Conservation (phyloP, 2,329 filamentous ascomycete genomes). For the Cercospora sp. region DNA sequence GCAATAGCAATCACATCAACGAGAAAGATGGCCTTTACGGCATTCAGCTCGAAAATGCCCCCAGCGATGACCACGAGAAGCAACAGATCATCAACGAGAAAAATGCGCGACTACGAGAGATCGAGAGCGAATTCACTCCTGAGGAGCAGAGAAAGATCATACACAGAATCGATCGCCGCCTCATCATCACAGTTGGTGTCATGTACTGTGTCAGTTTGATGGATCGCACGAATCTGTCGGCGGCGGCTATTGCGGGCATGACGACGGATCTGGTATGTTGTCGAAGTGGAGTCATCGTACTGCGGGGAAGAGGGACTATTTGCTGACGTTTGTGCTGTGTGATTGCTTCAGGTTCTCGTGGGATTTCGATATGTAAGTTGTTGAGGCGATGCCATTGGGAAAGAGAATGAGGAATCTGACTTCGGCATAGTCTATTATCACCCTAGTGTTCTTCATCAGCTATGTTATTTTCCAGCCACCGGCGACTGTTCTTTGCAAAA, state of each 20-base stretch:
- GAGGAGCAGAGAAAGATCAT: conserved; percentile 54
- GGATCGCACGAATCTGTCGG: conserved; percentile 74
- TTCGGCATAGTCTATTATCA: conserved; percentile 58
- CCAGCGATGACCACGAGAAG: conserved; percentile 6
- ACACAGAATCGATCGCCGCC: conserved; percentile 61
- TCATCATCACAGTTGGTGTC: conserved; percentile 46
- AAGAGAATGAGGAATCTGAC: conserved; percentile 22
- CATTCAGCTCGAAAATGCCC: conserved; percentile 4
- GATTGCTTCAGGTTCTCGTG: neutral
- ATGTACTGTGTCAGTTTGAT: conserved; percentile 29
- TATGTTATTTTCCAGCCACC: conserved; percentile 71
- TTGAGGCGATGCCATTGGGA: neutral
- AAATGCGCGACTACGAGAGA: conserved; percentile 8
- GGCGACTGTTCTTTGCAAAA: conserved; percentile 65
- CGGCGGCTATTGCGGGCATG: conserved; percentile 69
- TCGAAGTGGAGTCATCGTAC: neutral
- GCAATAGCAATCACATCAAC: neutral
- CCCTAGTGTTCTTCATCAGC: conserved; percentile 69
- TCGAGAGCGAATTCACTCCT: conserved; percentile 25
- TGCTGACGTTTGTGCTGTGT: neutral
- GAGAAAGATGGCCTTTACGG: conserved; percentile 13
- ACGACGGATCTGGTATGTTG: conserved; percentile 36
- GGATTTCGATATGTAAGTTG: neutral
- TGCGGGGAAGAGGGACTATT: neutral
- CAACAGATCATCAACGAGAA: conserved; percentile 6